A percentile compares a stretch with the other conserved stretches of the same genome.
Conservation (phyloP, 768 basidiomycete species). For the Russula brevipes region DNA sequence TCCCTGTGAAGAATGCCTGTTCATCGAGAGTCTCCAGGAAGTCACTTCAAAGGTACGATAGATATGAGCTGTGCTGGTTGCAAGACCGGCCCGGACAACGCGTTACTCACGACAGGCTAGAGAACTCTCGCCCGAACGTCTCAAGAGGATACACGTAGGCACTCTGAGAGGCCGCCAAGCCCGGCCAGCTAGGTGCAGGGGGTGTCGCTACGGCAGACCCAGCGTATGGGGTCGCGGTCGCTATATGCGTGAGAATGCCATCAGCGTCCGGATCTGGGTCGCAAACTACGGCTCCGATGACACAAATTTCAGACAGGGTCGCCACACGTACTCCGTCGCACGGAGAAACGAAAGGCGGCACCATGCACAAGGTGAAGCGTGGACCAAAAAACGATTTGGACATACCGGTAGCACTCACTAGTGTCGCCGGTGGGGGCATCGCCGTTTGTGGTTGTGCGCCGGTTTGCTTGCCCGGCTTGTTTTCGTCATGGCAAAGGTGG, state of each 20-base stretch:
- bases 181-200: constrained; percentile 47
- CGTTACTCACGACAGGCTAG: constrained; percentile 62
- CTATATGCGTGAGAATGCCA: constrained; percentile 19
- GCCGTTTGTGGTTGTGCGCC: constrained; percentile 36
- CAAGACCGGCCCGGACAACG: neutral
- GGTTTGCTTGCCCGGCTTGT: constrained; percentile 40
- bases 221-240: constrained; percentile 9
- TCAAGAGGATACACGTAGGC: constrained; percentile 68
- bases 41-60: constrained; percentile 46
- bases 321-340: neutral
- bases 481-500: constrained; percentile 89
- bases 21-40: constrained; percentile 88
- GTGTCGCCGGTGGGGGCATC: constrained; percentile 21
- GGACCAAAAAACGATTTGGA: neutral
- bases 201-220: constrained; percentile 27
- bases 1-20: constrained; percentile 64
- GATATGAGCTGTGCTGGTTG: neutral
- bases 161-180: constrained; percentile 41
- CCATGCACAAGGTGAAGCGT: neutral
- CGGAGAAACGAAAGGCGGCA: neutral
- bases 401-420: constrained; percentile 2
- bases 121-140: constrained; percentile 75
- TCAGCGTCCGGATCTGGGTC: neutral
- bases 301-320: neutral
- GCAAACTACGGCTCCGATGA: neutral